Conservation (phyloP, 306 rosid species). For the Alnus rubra region DNA sequence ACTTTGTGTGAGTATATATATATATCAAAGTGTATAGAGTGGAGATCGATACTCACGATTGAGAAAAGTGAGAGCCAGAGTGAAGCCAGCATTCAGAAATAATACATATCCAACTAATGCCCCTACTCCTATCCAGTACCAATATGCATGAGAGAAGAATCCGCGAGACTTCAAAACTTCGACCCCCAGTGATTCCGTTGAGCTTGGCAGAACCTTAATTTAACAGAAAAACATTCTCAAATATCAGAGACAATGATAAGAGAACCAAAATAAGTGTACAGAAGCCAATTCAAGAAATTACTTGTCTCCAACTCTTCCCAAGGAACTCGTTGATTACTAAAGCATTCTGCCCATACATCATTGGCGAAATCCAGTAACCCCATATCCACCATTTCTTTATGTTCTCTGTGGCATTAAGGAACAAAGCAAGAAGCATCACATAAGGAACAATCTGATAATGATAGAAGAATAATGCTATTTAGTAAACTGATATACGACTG, state of each 20-base stretch:
- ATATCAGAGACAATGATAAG: neutral
- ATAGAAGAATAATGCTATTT: neutral
- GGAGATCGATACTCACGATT: constrained; percentile 38
- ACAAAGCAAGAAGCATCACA: constrained; percentile 24
- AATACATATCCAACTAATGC: constrained; percentile 45
- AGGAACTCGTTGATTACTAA: constrained; percentile 57
- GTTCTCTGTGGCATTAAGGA: constrained; percentile 40
- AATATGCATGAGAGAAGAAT: constrained; percentile 40
- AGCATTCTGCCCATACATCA: constrained; percentile 64
- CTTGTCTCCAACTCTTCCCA: constrained; percentile 54
- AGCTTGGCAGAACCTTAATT: constrained; percentile 27
- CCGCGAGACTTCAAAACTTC: constrained; percentile 46
- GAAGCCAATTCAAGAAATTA: constrained; percentile 32
- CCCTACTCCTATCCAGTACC: constrained; percentile 65
- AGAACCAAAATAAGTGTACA: constrained; percentile 7
- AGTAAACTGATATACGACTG: too few relatives aligned
- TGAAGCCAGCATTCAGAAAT: constrained; percentile 33
- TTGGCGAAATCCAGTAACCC: constrained; percentile 62
- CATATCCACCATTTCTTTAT: constrained; percentile 59
- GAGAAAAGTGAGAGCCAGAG: constrained; percentile 45
- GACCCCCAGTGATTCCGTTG: constrained; percentile 46
- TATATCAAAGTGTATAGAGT: constrained; percentile 15
- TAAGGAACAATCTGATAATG: neutral
- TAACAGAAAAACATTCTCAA: neutral
- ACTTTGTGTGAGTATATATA: neutral